Percentiles rank a stretch among this genome's conserved stretches.
Conservation (phyloP, 1,139 yeast species). For the Pichia sp. region DNA sequence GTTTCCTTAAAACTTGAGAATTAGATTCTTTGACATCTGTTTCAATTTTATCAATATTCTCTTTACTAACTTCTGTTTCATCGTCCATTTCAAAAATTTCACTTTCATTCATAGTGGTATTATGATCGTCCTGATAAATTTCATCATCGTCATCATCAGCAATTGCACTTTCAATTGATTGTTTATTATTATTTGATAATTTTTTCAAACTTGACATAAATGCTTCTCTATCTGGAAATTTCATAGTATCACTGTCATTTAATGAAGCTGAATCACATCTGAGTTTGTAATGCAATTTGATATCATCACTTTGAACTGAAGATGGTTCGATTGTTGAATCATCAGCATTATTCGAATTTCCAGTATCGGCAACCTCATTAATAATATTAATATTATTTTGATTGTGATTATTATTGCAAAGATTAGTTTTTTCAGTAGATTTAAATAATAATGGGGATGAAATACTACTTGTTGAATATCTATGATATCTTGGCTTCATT, state of each 20-base stretch:
- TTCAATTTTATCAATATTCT: not conserved
- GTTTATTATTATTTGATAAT: conserved; percentile 2
- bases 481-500: conserved; percentile 12
- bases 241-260: conserved; percentile 29
- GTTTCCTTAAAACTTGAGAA: conserved; percentile 17
- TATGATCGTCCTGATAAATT: conserved; percentile 20
- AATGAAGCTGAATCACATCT: conserved; percentile 5
- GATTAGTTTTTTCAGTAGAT: not conserved
- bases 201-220: conserved; percentile 15
- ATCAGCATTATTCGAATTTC: not conserved
- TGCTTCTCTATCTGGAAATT: conserved; percentile 16
- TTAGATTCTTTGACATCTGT: not conserved
- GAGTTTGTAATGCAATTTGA: conserved; percentile 17
- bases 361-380: not conserved
- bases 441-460: conserved; percentile 7
- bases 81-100: conserved; percentile 14
- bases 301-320: conserved; percentile 20
- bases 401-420: not conserved
- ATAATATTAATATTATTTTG: not conserved
- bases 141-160: conserved; percentile 24
- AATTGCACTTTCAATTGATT: conserved; percentile 20
- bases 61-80: not conserved
- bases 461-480: conserved; percentile 26
- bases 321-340: conserved; percentile 14
- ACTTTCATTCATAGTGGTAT: conserved; percentile 3